phyloP scores from a whole-genome alignment of 2,329 filamentous ascomycete genomes.

The Botrytis fabae region DNA sequence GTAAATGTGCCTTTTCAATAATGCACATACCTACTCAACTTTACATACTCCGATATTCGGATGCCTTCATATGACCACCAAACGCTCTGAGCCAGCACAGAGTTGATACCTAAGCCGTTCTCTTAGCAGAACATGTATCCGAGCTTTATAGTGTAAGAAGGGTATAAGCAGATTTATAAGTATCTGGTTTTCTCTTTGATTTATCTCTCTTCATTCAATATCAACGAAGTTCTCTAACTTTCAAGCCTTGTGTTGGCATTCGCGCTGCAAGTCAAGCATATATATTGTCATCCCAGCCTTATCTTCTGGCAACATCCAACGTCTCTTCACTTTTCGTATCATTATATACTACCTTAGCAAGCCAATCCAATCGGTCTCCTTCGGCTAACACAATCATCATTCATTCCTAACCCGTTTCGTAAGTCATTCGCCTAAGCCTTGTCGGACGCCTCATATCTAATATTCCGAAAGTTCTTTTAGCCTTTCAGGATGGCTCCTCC shows the following conservation, averaged over 20 bases:
- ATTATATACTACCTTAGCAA: neutral
- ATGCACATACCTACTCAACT: neutral
- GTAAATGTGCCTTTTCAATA: neutral
- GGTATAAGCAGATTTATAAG: neutral
- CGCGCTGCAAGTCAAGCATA: neutral
- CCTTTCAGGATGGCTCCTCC: constrained; percentile 21
- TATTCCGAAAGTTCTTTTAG: constrained; percentile 18
- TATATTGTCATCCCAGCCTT: constrained; percentile 9
- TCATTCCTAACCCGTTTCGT: constrained; percentile 24
- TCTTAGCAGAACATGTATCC: neutral
- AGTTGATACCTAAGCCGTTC: constrained; percentile 8
- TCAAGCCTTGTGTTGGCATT: neutral
- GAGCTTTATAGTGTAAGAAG: neutral
- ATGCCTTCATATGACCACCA: constrained; percentile 1
- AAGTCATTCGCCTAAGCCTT: constrained; percentile 19
- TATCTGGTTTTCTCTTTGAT: neutral
- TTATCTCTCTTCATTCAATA: neutral
- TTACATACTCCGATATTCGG: constrained; percentile 1
- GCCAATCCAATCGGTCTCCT: constrained; percentile 29
- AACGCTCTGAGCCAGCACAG: constrained; percentile 4
- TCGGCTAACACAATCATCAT: constrained; percentile 29
- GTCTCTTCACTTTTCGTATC: neutral
- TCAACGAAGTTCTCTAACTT: constrained; percentile 11
- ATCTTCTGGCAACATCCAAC: neutral
- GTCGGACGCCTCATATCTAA: constrained; percentile 18